Percentiles rank a stretch among this genome's conserved stretches.
phyloP scores from a whole-genome alignment of 2,329 filamentous ascomycete species.

The Xylariaceae sp. region DNA sequence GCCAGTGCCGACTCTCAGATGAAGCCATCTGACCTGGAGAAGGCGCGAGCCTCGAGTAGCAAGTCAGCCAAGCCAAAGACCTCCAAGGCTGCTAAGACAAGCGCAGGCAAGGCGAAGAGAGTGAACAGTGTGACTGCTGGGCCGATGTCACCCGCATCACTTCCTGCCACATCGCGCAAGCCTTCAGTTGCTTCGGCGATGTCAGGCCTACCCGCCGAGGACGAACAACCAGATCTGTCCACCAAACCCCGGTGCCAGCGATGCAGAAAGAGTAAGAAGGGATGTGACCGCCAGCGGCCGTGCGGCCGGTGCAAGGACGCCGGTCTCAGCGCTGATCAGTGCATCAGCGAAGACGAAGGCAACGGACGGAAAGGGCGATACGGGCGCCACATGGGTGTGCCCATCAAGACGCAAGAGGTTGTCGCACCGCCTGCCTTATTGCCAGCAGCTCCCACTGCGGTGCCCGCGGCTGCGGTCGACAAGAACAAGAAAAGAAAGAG shows the following conservation, averaged over 20 bases:
- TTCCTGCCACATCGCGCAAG: slow-evolving; percentile 67
- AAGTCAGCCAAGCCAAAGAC: slow-evolving; percentile 44
- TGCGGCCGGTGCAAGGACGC: slow-evolving; percentile 95
- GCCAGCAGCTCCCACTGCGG: slow-evolving; percentile 38
- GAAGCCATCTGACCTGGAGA: slow-evolving; percentile 36
- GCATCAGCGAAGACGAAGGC: slow-evolving; percentile 94
- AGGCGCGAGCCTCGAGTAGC: slow-evolving; percentile 28
- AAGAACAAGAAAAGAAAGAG: slow-evolving; percentile 60
- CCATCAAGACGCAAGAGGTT: slow-evolving; percentile 53
- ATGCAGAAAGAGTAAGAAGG: slow-evolving; percentile 99
- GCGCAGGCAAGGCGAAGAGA: slow-evolving; percentile 52
- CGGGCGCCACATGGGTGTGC: slow-evolving; percentile 64
- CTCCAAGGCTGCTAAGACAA: slow-evolving; percentile 35
- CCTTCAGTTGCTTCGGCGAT: slow-evolving; percentile 61
- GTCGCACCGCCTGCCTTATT: slow-evolving; percentile 31
- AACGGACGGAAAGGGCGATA: slow-evolving; percentile 96
- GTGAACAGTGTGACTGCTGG: slow-evolving; percentile 34
- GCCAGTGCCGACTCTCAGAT: no score
- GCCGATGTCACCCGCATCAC: slow-evolving; percentile 59
- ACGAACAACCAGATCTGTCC: slow-evolving; percentile 87
- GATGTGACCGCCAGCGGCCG: slow-evolving; percentile 91
- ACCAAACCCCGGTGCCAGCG: slow-evolving; percentile 96
- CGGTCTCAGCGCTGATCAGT: slow-evolving; percentile 86
- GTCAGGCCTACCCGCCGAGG: slow-evolving; percentile 62
- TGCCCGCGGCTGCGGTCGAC: slow-evolving; percentile 41